These are phyloP conservation scores for Aspergillus taichungensis DNA, from an alignment of 495 filamentous ascomycete genomes.

Conservation along the genomic window DNA sequence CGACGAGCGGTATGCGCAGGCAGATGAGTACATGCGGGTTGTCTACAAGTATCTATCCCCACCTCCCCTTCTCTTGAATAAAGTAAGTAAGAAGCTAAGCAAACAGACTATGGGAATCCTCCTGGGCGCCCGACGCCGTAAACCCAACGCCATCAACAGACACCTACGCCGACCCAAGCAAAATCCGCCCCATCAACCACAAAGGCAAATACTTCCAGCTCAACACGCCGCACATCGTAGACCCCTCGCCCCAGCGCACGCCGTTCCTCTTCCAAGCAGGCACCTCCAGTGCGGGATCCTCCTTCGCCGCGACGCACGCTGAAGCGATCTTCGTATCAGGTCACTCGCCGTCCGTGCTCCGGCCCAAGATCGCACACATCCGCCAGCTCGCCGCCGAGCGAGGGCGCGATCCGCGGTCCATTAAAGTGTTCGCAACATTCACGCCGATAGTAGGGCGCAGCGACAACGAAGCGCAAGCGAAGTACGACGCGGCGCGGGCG, in stretches of 20 bases:
- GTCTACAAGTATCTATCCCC: constrained; percentile 37
- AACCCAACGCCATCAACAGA: constrained; percentile 39
- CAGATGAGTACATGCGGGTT: constrained; percentile 52
- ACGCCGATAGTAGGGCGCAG: constrained; percentile 49
- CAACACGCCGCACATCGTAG: constrained; percentile 42
- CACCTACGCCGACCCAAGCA: constrained; percentile 44
- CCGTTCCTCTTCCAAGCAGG: constrained; percentile 60
- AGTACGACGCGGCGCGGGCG: constrained; percentile 42
- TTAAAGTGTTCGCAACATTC: constrained; percentile 54
- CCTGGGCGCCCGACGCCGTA: constrained; percentile 49
- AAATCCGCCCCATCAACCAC: constrained; percentile 51
- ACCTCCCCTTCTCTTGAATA: not conserved
- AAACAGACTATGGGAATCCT: constrained; percentile 49
- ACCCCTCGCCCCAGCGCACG: constrained; percentile 54
- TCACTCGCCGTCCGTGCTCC: constrained; percentile 41
- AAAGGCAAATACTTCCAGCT: constrained; percentile 49
- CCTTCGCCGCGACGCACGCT: constrained; percentile 52
- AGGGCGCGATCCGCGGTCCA: constrained; percentile 44
- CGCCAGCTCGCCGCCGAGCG: constrained; percentile 39
- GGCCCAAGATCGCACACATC: constrained; percentile 47
- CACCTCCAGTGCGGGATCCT: constrained; percentile 46
- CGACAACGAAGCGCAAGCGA: constrained; percentile 47
- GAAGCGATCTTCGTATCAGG: constrained; percentile 57
- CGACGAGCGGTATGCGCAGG: constrained; percentile 51
- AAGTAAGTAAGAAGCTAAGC: not conserved